A percentile compares a stretch with the other conserved stretches of the same genome.
These are phyloP conservation scores for Ceratocystis cubensis DNA, from an alignment of 2,329 filamentous ascomycete species.

Conservation along the genomic window DNA sequence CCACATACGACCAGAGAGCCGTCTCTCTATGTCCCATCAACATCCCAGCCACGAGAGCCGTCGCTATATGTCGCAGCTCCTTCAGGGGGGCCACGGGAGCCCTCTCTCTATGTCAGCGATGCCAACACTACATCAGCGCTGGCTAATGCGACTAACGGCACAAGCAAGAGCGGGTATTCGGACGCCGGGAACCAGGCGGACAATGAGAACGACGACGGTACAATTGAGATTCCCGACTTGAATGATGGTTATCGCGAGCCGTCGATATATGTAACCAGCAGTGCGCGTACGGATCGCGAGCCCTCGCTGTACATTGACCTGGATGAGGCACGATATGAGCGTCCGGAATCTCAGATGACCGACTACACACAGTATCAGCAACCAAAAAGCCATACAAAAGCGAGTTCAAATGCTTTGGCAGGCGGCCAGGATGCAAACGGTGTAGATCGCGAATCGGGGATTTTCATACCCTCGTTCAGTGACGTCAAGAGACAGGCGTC, in stretches of 20 bases:
- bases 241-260: conserved; percentile 19
- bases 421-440: neutral
- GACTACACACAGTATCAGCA: conserved; percentile 13
- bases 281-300: conserved; percentile 16
- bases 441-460: conserved; percentile 12
- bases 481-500: conserved; percentile 14
- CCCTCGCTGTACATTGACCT: conserved; percentile 20
- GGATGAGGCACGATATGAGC: conserved; percentile 15
- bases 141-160: neutral
- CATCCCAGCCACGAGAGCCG: conserved; percentile 11
- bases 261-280: conserved; percentile 19
- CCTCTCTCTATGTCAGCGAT: conserved; percentile 17
- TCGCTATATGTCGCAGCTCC: conserved; percentile 14
- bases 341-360: conserved; percentile 16
- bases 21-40: conserved; percentile 17
- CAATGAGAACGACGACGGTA: conserved; percentile 20
- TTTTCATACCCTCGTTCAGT: conserved; percentile 19
- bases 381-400: conserved; percentile 7
- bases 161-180: neutral
- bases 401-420: neutral
- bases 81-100: conserved; percentile 9
- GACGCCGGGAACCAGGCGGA: conserved; percentile 1
- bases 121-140: conserved; percentile 14
- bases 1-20: conserved; percentile 18
- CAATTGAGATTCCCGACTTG: conserved; percentile 20